Evolutionary conservation across 345 rosid species (phyloP).

Genomic region (Crucihimalaya himalaica): DNA sequence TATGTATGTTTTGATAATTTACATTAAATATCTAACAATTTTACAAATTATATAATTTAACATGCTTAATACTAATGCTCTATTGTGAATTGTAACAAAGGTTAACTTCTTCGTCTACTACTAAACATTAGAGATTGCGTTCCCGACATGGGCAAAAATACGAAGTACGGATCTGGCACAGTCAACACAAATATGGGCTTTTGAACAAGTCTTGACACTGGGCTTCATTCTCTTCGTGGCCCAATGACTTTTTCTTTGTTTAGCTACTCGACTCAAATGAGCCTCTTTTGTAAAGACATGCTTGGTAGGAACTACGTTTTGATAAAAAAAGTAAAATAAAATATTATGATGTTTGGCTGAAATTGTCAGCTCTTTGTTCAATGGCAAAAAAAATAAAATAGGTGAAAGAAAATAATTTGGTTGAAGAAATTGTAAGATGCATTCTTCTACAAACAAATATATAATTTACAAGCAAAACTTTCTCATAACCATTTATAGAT

Average conservation of each 20-base stretch:
- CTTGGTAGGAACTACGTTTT: not conserved
- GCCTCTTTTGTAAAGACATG: not conserved
- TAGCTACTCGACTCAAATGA: not conserved
- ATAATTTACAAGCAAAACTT: not conserved
- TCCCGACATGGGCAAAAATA: not conserved
- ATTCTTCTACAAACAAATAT: not conserved
- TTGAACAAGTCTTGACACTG: not conserved
- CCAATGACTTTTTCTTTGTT: not conserved
- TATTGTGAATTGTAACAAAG: too few relatives aligned
- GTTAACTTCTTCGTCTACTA: not conserved
- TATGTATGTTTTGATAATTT: too few relatives aligned
- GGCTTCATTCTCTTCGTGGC: not conserved
- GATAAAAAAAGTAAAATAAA: not conserved
- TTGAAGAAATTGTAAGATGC: not conserved
- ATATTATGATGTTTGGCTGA: not conserved
- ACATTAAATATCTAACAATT: too few relatives aligned
- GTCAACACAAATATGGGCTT: not conserved
- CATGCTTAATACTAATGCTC: too few relatives aligned
- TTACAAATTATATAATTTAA: too few relatives aligned
- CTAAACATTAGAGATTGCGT: conserved; percentile 1
- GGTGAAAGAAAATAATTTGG: not conserved
- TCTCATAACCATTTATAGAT: not conserved
- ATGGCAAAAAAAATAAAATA: not conserved
- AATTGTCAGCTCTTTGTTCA: not conserved
- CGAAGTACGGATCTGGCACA: not conserved